These are phyloP conservation scores for Komagataea norvegica DNA, from an alignment of 1,139 yeast genomes.

Conservation along the genomic window DNA sequence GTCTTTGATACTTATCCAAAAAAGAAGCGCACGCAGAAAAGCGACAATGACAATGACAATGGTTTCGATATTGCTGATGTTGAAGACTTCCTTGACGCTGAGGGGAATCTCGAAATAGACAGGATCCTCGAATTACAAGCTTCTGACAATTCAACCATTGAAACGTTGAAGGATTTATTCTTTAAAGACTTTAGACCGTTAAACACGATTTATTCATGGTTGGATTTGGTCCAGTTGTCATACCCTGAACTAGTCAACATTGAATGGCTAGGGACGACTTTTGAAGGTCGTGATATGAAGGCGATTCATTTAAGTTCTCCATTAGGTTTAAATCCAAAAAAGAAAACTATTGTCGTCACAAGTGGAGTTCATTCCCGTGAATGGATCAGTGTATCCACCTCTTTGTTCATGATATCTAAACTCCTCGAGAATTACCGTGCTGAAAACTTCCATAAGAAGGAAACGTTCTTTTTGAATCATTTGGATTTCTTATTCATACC, in stretches of 20 bases:
- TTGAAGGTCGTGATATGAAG: slow-evolving; percentile 64
- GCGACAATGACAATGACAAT: no score
- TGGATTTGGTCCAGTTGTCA: slow-evolving; percentile 48
- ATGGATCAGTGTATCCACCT: slow-evolving; percentile 78
- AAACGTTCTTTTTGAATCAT: slow-evolving; percentile 37
- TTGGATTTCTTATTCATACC: slow-evolving; percentile 78
- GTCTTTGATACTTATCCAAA: slow-evolving; percentile 52
- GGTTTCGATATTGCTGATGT: slow-evolving; percentile 8
- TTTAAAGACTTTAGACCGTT: slow-evolving; percentile 69
- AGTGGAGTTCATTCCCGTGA: slow-evolving; percentile 91
- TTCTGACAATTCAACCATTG: slow-evolving; percentile 2
- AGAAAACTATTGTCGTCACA: slow-evolving; percentile 69
- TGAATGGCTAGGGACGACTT: slow-evolving; percentile 69
- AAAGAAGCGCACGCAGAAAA: no score
- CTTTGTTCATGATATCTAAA: slow-evolving; percentile 55
- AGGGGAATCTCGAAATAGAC: slow-evolving; percentile 11
- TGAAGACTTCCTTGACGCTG: neutral
- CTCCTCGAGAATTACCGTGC: slow-evolving; percentile 44
- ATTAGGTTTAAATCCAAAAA: slow-evolving; percentile 42
- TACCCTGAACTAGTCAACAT: slow-evolving; percentile 57
- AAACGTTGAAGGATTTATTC: slow-evolving; percentile 36
- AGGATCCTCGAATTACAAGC: slow-evolving; percentile 1
- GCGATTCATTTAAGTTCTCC: slow-evolving; percentile 60
- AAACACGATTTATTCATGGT: slow-evolving; percentile 68
- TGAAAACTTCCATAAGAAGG: slow-evolving; percentile 28